phyloP scores from a whole-genome alignment of 1,284 basidiomycete species.

The Ustilago esculenta region DNA sequence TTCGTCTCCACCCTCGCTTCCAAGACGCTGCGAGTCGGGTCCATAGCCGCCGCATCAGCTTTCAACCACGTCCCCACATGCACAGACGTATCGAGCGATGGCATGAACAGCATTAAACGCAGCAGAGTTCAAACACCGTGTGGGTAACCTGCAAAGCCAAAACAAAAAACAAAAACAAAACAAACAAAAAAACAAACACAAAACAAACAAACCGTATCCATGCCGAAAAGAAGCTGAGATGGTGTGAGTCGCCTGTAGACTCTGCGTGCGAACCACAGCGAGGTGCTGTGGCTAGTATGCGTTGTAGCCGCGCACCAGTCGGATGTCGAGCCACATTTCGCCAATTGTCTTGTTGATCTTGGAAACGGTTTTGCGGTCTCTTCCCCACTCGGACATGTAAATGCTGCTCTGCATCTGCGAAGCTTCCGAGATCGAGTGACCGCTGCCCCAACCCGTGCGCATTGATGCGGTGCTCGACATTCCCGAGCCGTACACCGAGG shows the following conservation, averaged over 20 bases:
- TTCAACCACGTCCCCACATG: too few relatives aligned
- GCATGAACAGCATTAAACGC: slow-evolving; percentile 1
- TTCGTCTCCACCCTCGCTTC: too few relatives aligned
- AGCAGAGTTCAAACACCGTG: background rate
- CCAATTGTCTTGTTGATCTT: slow-evolving; percentile 59
- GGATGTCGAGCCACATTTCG: slow-evolving; percentile 50
- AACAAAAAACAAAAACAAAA: too few relatives aligned
- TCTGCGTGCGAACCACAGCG: too few relatives aligned
- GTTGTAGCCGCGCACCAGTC: slow-evolving; percentile 34
- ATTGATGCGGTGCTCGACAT: slow-evolving; percentile 22
- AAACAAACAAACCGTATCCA: too few relatives aligned
- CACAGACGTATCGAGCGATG: background rate
- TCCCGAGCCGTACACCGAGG: slow-evolving; percentile 23
- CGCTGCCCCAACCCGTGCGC: slow-evolving; percentile 35
- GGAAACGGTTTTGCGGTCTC: slow-evolving; percentile 44
- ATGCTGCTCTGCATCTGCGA: slow-evolving; percentile 41
- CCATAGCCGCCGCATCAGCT: too few relatives aligned
- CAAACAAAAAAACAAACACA: too few relatives aligned
- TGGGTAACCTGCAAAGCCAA: too few relatives aligned
- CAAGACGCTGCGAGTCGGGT: too few relatives aligned
- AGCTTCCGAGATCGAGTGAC: slow-evolving; percentile 37
- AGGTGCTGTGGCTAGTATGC: slow-evolving; percentile 10
- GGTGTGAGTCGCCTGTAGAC: too few relatives aligned
- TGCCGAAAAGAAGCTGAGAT: background rate
- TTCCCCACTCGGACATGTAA: slow-evolving; percentile 47